phyloP scores from a whole-genome alignment of 768 basidiomycete species.

The Nidula microcarpa region DNA sequence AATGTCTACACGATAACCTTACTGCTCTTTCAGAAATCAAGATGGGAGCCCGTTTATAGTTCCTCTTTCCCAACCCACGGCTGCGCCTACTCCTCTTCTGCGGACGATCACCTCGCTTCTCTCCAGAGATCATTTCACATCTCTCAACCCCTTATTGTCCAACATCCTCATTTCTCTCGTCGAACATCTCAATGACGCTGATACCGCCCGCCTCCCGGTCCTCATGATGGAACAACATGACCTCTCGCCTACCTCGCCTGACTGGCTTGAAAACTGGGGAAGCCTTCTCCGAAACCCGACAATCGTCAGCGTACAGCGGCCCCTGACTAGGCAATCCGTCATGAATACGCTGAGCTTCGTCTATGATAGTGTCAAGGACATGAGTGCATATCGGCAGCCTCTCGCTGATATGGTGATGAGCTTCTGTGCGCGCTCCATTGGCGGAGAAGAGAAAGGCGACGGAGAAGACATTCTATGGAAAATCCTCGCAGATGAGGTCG shows the following conservation, averaged over 20 bases:
- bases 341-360: conserved; percentile 55
- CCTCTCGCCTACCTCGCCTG: conserved; percentile 66
- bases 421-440: conserved; percentile 27
- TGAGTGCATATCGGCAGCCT: conserved; percentile 57
- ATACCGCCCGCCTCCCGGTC: conserved; percentile 58
- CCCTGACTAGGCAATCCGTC: conserved; percentile 51
- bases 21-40: conserved; percentile 17
- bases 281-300: conserved; percentile 47
- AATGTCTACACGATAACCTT: background rate
- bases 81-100: conserved; percentile 61
- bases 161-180: conserved; percentile 62
- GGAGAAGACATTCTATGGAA: conserved; percentile 47
- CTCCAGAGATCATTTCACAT: conserved; percentile 55
- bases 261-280: conserved; percentile 71
- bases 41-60: conserved; percentile 33
- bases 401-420: conserved; percentile 52
- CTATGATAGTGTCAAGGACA: conserved; percentile 67
- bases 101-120: conserved; percentile 60
- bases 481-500: conserved; percentile 68
- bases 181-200: conserved; percentile 64
- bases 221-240: conserved; percentile 67
- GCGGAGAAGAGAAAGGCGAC: conserved; percentile 25
- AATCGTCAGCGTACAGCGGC: conserved; percentile 38
- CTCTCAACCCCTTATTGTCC: conserved; percentile 59
- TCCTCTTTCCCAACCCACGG: conserved; percentile 49